These are phyloP conservation scores for Talaromyces verruculosus DNA, from an alignment of 2,329 filamentous ascomycete genomes.

Conservation along the genomic window DNA sequence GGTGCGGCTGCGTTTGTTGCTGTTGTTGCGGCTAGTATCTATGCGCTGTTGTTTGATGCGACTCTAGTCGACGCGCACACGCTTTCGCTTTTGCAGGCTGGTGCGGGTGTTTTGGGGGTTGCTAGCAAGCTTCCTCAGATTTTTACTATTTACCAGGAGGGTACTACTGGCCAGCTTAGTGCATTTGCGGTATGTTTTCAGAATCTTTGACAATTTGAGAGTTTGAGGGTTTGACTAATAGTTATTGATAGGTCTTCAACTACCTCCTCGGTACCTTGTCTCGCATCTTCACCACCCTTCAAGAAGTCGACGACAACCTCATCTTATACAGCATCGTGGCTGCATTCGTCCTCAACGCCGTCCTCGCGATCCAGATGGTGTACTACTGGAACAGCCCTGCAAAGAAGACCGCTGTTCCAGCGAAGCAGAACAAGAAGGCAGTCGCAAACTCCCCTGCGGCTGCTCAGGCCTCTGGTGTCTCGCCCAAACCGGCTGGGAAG, in stretches of 20 bases:
- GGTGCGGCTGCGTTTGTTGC: conserved; percentile 77
- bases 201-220: not conserved
- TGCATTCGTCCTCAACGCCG: conserved; percentile 82
- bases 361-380: conserved; percentile 86
- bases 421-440: conserved; percentile 35
- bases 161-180: conserved; percentile 90
- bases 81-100: conserved; percentile 76
- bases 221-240: not conserved
- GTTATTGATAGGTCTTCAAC: conserved; percentile 77
- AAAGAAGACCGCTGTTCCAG: conserved; percentile 29
- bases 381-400: conserved; percentile 83
- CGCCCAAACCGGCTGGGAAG: conserved; percentile 45
- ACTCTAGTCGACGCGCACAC: conserved; percentile 64
- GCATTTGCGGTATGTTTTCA: conserved; percentile 73
- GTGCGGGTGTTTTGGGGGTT: conserved; percentile 77
- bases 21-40: conserved; percentile 67
- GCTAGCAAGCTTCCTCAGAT: conserved; percentile 96
- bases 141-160: conserved; percentile 75
- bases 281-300: conserved; percentile 94
- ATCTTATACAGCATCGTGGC: conserved; percentile 94
- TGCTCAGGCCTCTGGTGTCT: conserved; percentile 42
- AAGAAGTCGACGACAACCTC: conserved; percentile 94
- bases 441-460: conserved; percentile 27
- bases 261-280: conserved; percentile 90
- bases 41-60: conserved; percentile 66